phyloP scores from a whole-genome alignment of 192 early-diverging fungal species.

The Coemansia sp. region DNA sequence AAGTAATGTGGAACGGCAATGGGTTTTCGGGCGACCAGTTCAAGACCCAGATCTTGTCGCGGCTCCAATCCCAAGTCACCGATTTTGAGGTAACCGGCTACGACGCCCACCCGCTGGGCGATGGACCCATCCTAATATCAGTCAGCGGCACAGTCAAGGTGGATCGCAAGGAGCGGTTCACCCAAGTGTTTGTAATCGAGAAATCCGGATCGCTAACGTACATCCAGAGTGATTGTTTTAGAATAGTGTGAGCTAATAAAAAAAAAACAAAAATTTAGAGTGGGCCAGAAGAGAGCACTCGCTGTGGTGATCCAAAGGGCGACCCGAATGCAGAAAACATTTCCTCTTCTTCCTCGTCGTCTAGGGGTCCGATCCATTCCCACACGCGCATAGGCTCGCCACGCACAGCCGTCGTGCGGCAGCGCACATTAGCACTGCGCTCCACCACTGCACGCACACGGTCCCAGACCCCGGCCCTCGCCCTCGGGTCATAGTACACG shows the following conservation, averaged over 20 bases:
- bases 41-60: constrained; percentile 7
- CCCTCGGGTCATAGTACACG: constrained; percentile 42
- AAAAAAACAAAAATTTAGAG: not conserved
- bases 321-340: not conserved
- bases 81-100: constrained; percentile 22
- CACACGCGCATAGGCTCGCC: constrained; percentile 64
- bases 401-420: constrained; percentile 55
- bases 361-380: constrained; percentile 63
- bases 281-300: not conserved
- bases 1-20: constrained; percentile 44
- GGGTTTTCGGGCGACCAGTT: constrained; percentile 26
- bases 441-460: constrained; percentile 57
- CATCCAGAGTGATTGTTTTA: constrained; percentile 41
- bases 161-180: constrained; percentile 23
- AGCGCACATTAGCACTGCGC: constrained; percentile 60
- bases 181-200: constrained; percentile 32
- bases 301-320: constrained; percentile 15
- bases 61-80: constrained; percentile 8
- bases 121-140: not conserved
- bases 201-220: constrained; percentile 17
- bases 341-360: constrained; percentile 24
- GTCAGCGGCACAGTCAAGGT: constrained; percentile 20
- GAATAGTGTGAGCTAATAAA: constrained; percentile 32
- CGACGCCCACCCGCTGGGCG: constrained; percentile 26
- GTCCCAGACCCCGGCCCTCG: constrained; percentile 57